Base-by-base conservation (phyloP, 805 yeast species). In the Citeromyces matritensis region DNA sequence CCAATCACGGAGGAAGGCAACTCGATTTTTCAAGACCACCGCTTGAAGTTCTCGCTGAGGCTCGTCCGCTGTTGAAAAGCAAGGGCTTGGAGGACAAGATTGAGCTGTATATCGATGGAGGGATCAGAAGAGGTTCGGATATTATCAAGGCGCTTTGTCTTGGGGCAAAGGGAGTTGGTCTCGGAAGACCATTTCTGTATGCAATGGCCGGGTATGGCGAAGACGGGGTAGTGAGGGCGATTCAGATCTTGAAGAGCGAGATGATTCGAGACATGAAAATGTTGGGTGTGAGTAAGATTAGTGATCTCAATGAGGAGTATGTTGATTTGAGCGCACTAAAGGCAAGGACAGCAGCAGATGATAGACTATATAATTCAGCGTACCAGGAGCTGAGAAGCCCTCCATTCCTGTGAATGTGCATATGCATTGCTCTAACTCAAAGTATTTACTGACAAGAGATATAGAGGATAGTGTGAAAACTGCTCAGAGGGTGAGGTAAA, bases 181-280 rank as follows among this genome's bases (percentile, higher is more conserved):
- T 80, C 21, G 91, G 93, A 5, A 59, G 91, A 37, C 83, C 88
- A 2, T 78, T 79, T 51, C 45, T 79, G 15, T 81, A 77, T 44
- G 84, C 86, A 9, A 65, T 76, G 73, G 64, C 80, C n/a, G 63
- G 81, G 1, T 81, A 79, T 38, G 91, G 91, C 2, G 81, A 69
- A 39, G 73, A 58, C 4, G 91, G 91, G 15, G 81, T 75, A 6
- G 48, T 44, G 25, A 60, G 63, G 36, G 77, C 81, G 9, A 64
- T 75, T 32, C 70, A 67, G 38, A 56, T 74, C 4, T 52, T 76
- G 43, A 60, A 66, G 38, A 65, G 58, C 19, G 83, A 76, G 42
- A 59, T 75, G 51, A 51, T 59, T 29, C 63, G 70, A 55, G 66
- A 68, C 37, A 67, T 76, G 79, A 58, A 74, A 35, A 53, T 76